phyloP scores from a whole-genome alignment of 495 filamentous ascomycete species.

The Platismatia glauca region DNA sequence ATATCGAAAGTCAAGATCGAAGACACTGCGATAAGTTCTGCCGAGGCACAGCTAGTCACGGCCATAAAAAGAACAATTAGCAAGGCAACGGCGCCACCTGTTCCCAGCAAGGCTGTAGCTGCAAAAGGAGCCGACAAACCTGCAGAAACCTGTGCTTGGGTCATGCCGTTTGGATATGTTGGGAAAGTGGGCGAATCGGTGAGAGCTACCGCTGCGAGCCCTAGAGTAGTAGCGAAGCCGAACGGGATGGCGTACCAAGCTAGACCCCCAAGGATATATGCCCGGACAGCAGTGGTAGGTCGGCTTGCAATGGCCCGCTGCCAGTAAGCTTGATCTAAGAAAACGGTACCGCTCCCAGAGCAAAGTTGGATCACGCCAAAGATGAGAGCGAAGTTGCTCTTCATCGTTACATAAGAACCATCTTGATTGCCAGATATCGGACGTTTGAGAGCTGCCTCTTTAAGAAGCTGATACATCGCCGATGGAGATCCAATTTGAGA shows the following conservation, averaged over 20 bases:
- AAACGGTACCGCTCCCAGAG: slow-evolving; percentile 32
- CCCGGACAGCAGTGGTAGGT: slow-evolving; percentile 37
- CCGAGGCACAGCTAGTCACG: slow-evolving; percentile 40
- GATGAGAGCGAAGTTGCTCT: slow-evolving; percentile 35
- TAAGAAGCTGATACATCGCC: slow-evolving; percentile 41
- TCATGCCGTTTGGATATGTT: slow-evolving; percentile 44
- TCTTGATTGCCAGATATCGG: slow-evolving; percentile 42
- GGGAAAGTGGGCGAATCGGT: slow-evolving; percentile 40
- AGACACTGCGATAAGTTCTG: slow-evolving; percentile 46
- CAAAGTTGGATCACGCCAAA: slow-evolving; percentile 34
- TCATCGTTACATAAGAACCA: slow-evolving; percentile 46
- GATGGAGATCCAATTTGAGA: slow-evolving; percentile 35
- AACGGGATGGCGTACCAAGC: slow-evolving; percentile 46
- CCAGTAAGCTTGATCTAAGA: slow-evolving; percentile 42
- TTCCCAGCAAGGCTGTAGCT: slow-evolving; percentile 41
- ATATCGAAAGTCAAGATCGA: slow-evolving; percentile 48
- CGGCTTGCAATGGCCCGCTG: slow-evolving; percentile 42
- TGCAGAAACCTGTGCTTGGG: slow-evolving; percentile 34
- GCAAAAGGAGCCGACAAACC: slow-evolving; percentile 40
- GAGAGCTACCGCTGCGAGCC: slow-evolving; percentile 41
- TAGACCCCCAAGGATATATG: slow-evolving; percentile 43
- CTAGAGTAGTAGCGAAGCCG: slow-evolving; percentile 41
- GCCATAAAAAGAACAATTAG: slow-evolving; percentile 47
- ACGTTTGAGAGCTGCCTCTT: slow-evolving; percentile 34
- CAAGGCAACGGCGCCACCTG: slow-evolving; percentile 39